phyloP scores from a whole-genome alignment of 108 stramenopile genomes.

The Schizochytrium sp. region DNA sequence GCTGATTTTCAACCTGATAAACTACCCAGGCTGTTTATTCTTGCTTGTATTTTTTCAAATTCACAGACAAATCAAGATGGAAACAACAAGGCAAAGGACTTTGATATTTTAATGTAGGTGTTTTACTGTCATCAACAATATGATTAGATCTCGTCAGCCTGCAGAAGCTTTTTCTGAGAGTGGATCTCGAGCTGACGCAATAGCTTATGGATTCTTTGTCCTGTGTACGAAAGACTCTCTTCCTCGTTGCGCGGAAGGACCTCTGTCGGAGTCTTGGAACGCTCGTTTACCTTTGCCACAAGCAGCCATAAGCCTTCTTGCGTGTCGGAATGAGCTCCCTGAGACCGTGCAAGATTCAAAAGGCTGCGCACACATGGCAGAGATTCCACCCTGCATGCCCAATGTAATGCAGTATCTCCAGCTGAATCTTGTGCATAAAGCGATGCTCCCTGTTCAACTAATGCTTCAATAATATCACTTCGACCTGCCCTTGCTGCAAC shows the following conservation, averaged over 20 bases:
- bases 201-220: neutral
- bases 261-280: neutral
- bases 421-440: neutral
- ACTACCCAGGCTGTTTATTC: too few relatives aligned
- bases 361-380: constrained; percentile 22
- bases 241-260: constrained; percentile 3
- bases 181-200: constrained; percentile 40
- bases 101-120: neutral
- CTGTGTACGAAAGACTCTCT: constrained; percentile 52
- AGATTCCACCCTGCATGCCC: constrained; percentile 51
- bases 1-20: too few relatives aligned
- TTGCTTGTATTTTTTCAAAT: too few relatives aligned
- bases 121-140: too few relatives aligned
- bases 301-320: neutral
- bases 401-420: constrained; percentile 32
- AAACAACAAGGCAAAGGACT: neutral
- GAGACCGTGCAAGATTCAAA: neutral
- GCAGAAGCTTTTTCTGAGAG: neutral
- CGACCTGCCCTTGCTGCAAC: constrained; percentile 2
- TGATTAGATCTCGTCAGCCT: neutral
- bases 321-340: neutral
- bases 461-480: neutral
- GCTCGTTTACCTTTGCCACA: neutral
- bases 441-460: neutral
- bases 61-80: too few relatives aligned